Conservation (phyloP, 2,329 filamentous ascomycete species). For the Aspergillus persii region DNA sequence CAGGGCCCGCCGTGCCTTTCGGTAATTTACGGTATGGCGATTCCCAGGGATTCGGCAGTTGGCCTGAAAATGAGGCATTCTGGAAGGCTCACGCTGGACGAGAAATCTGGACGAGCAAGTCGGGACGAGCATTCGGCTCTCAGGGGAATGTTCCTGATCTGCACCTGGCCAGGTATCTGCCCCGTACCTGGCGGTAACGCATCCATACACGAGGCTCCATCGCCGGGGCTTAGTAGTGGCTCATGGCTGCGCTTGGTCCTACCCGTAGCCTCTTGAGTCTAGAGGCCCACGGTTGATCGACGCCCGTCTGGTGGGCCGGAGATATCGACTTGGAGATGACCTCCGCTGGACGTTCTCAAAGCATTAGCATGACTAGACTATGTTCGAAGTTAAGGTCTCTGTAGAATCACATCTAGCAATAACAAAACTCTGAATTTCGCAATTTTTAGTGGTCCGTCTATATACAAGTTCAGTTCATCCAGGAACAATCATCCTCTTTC, state of each 20-base stretch:
- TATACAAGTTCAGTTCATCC: conserved; percentile 34
- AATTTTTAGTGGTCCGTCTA: conserved; percentile 1
- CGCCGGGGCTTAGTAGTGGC: conserved; percentile 2
- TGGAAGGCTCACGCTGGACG: not conserved
- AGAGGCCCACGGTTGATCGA: conserved; percentile 9
- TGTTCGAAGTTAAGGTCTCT: too few species aligned
- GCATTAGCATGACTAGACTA: too few species aligned
- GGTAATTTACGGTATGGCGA: not conserved
- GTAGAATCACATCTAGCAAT: not conserved
- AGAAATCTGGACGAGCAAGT: too few species aligned
- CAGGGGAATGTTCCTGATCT: too few species aligned
- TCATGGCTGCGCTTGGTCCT: conserved; percentile 9
- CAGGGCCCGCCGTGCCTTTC: not conserved
- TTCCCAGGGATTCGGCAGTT: not conserved
- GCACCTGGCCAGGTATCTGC: not conserved
- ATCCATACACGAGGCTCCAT: conserved; percentile 8
- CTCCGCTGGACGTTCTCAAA: too few species aligned
- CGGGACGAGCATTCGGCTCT: too few species aligned
- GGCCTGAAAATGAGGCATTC: not conserved
- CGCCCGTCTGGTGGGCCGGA: conserved; percentile 7
- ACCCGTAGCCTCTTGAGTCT: not conserved
- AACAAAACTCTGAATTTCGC: not conserved
- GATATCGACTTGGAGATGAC: not conserved
- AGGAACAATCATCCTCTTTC: conserved; percentile 18
- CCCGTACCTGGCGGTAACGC: conserved; percentile 11